A percentile compares a stretch with the other conserved stretches of the same genome.
These are phyloP conservation scores for Ustilago curta DNA, from an alignment of 1,284 basidiomycete genomes.

Conservation along the genomic window DNA sequence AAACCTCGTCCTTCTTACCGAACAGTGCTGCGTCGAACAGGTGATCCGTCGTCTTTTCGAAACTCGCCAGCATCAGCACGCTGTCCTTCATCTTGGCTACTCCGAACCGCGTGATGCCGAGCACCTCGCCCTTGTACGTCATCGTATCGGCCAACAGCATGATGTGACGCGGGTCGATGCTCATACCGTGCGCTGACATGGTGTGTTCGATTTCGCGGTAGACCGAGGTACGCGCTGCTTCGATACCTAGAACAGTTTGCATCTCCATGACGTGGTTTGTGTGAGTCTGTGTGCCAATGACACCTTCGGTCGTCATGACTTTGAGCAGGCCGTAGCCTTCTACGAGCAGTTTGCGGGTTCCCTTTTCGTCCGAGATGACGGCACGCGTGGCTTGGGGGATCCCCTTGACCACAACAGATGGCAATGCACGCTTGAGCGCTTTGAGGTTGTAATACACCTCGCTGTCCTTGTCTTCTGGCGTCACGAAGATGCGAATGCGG, in stretches of 20 bases:
- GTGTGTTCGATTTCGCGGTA: slow-evolving; percentile 96
- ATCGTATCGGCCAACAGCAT: slow-evolving; percentile 99
- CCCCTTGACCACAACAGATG: slow-evolving; percentile 66
- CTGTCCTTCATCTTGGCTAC: slow-evolving; percentile 99
- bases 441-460: slow-evolving; percentile 67
- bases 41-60: slow-evolving; percentile 99
- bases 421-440: slow-evolving; percentile 65
- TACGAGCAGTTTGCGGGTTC: slow-evolving; percentile 64
- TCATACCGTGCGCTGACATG: slow-evolving; percentile 98
- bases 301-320: slow-evolving; percentile 97
- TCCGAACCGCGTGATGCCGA: slow-evolving; percentile 98
- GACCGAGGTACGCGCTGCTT: slow-evolving; percentile 93
- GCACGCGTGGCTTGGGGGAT: slow-evolving; percentile 64
- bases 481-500: slow-evolving; percentile 81
- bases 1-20: slow-evolving; percentile 93
- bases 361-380: slow-evolving; percentile 68
- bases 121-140: slow-evolving; percentile 98
- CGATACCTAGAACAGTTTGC: slow-evolving; percentile 92
- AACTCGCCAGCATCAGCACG: slow-evolving; percentile 97
- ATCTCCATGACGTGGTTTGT: slow-evolving; percentile 99
- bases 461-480: slow-evolving; percentile 77
- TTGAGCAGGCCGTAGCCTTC: slow-evolving; percentile 96
- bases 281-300: slow-evolving; percentile 89
- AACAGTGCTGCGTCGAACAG: slow-evolving; percentile 97
- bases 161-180: slow-evolving; percentile 97